These are phyloP conservation scores for Komagataella ulmi DNA, from an alignment of 805 yeast species.

Conservation along the genomic window DNA sequence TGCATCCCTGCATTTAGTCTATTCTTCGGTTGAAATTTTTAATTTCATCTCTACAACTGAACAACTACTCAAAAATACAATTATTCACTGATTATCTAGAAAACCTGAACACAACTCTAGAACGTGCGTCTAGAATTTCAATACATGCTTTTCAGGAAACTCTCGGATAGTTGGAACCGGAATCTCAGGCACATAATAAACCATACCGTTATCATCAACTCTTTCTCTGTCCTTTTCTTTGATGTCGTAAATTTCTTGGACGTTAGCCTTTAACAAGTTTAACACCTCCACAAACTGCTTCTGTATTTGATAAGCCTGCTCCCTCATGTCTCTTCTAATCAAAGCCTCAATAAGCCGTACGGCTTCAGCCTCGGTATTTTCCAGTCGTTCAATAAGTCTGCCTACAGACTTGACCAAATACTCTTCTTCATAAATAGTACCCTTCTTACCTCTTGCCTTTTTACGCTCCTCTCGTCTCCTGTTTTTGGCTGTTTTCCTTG, in stretches of 20 bases:
- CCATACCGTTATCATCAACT: constrained; percentile 76
- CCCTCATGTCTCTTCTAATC: constrained; percentile 54
- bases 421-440: constrained; percentile 95
- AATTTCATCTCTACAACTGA: too few relatives aligned
- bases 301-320: constrained; percentile 77
- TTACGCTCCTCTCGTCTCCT: constrained; percentile 92
- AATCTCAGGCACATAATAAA: constrained; percentile 64
- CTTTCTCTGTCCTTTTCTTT: constrained; percentile 83
- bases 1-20: too few relatives aligned
- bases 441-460: constrained; percentile 93
- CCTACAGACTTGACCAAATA: constrained; percentile 82
- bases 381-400: constrained; percentile 72
- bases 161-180: constrained; percentile 55
- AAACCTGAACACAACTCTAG: neutral
- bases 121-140: constrained; percentile 34
- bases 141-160: constrained; percentile 41
- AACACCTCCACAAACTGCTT: constrained; percentile 46
- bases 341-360: constrained; percentile 60
- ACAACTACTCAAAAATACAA: too few relatives aligned
- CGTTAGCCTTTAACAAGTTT: constrained; percentile 39
- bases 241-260: constrained; percentile 66
- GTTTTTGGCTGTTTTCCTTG: constrained; percentile 85
- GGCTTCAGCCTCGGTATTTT: constrained; percentile 66
- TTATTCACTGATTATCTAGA: too few relatives aligned
- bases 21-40: too few relatives aligned